Percentiles rank a stretch among this genome's conserved stretches.
Conservation (phyloP, 257 asterid species). For the Ilex aquifolium region DNA sequence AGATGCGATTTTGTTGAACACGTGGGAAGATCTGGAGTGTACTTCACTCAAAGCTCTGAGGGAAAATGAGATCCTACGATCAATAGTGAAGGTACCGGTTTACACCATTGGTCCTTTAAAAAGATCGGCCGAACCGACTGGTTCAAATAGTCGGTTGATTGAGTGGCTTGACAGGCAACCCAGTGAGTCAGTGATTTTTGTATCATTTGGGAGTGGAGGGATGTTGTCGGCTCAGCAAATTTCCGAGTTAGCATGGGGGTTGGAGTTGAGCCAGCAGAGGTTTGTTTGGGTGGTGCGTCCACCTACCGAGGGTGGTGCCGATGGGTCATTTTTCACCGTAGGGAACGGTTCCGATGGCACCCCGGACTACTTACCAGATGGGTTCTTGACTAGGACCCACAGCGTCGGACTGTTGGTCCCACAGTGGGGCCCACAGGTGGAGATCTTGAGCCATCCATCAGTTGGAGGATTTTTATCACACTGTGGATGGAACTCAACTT, state of each 20-base stretch:
- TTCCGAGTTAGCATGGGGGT: constrained; percentile 13
- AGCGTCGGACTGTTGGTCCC: constrained; percentile 3
- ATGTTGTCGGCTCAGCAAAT: constrained; percentile 7
- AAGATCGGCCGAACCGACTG: not conserved
- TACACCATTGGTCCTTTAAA: constrained; percentile 21
- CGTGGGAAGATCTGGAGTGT: constrained; percentile 15
- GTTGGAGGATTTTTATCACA: constrained; percentile 20
- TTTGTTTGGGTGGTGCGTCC: constrained; percentile 22
- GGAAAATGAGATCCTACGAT: not conserved
- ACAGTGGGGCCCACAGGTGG: constrained; percentile 10
- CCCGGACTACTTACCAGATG: constrained; percentile 15
- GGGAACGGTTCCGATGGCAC: not conserved
- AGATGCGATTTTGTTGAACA: constrained; percentile 15
- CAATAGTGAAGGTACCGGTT: not conserved
- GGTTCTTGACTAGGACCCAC: constrained; percentile 10
- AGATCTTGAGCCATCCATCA: constrained; percentile 16
- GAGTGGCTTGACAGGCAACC: constrained; percentile 21
- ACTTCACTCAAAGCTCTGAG: constrained; percentile 7
- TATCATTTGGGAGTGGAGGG: constrained; percentile 20
- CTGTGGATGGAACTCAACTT: constrained; percentile 23
- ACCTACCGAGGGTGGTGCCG: constrained; percentile 2
- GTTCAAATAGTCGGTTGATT: not conserved
- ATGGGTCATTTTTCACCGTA: not conserved
- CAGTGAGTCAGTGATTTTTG: constrained; percentile 13
- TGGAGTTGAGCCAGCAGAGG: constrained; percentile 17